These are phyloP conservation scores for Pistacia vera DNA, from an alignment of 345 rosid genomes.

Conservation along the genomic window DNA sequence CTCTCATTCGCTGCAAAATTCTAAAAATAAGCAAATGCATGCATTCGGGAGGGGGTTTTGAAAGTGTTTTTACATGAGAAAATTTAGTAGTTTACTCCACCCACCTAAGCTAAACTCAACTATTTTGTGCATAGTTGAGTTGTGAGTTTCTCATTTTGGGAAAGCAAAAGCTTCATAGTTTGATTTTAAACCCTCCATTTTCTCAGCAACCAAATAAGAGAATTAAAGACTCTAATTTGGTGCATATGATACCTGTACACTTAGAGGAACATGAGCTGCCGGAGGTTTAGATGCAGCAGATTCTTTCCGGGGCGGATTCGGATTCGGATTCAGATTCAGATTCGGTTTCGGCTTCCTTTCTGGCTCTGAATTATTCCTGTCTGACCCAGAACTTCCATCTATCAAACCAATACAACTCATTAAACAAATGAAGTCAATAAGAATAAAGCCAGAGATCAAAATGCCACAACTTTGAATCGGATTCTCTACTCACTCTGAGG, in stretches of 20 bases:
- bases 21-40: not conserved
- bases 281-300: constrained; percentile 56
- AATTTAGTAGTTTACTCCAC: not conserved
- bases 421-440: constrained; percentile 15
- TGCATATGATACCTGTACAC: constrained; percentile 44
- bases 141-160: constrained; percentile 1
- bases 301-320: constrained; percentile 49
- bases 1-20: constrained; percentile 62
- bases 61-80: not conserved
- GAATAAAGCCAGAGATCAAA: constrained; percentile 19
- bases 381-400: constrained; percentile 79
- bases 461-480: constrained; percentile 36
- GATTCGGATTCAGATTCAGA: constrained; percentile 44
- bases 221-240: constrained; percentile 8
- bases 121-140: constrained; percentile 10
- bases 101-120: constrained; percentile 14
- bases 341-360: constrained; percentile 62
- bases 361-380: constrained; percentile 67
- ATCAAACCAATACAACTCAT: constrained; percentile 4
- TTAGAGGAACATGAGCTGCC: constrained; percentile 51
- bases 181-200: constrained; percentile 10
- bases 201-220: constrained; percentile 19
- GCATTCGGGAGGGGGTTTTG: not conserved
- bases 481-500: constrained; percentile 67
- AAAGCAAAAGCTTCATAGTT: not conserved